Evolutionary conservation across 2,329 filamentous ascomycete genomes (phyloP).

Genomic region (Cordyceps farinosa): DNA sequence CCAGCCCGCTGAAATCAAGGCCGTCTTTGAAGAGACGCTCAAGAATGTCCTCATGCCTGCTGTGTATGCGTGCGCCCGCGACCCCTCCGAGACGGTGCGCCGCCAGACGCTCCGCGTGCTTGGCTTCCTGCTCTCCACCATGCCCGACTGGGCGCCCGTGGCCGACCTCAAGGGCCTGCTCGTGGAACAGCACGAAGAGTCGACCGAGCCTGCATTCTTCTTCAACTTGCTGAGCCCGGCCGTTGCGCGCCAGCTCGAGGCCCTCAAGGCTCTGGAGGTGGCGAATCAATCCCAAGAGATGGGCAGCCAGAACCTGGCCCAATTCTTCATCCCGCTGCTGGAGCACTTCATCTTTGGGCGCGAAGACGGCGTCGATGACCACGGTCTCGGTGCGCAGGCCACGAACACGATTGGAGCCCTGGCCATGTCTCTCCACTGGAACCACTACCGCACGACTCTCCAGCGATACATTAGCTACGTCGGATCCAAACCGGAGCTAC

Average conservation of each 20-base stretch:
- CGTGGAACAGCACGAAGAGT: slow-evolving; percentile 59
- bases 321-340: slow-evolving; percentile 85
- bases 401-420: slow-evolving; percentile 75
- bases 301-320: slow-evolving; percentile 72
- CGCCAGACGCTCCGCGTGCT: slow-evolving; percentile 78
- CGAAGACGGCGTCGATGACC: slow-evolving; percentile 68
- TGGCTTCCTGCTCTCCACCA: slow-evolving; percentile 69
- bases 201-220: slow-evolving; percentile 71
- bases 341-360: slow-evolving; percentile 92
- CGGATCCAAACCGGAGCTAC: slow-evolving; percentile 72
- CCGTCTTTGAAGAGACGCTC: slow-evolving; percentile 56
- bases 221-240: slow-evolving; percentile 89
- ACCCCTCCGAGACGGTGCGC: slow-evolving; percentile 78
- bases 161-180: slow-evolving; percentile 71
- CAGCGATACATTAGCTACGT: slow-evolving; percentile 81
- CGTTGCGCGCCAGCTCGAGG: slow-evolving; percentile 78
- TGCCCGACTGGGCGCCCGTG: slow-evolving; percentile 67
- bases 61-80: slow-evolving; percentile 70
- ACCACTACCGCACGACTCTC: slow-evolving; percentile 80
- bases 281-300: slow-evolving; percentile 64
- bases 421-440: slow-evolving; percentile 78
- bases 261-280: slow-evolving; percentile 70
- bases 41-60: slow-evolving; percentile 67
- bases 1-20: slow-evolving; percentile 33
- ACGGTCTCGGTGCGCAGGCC: slow-evolving; percentile 82